Evolutionary conservation across 2,329 filamentous ascomycete genomes (phyloP), one percentile per base, ranked within the genome.

Genomic region (Talaromyces sp.): DNA sequence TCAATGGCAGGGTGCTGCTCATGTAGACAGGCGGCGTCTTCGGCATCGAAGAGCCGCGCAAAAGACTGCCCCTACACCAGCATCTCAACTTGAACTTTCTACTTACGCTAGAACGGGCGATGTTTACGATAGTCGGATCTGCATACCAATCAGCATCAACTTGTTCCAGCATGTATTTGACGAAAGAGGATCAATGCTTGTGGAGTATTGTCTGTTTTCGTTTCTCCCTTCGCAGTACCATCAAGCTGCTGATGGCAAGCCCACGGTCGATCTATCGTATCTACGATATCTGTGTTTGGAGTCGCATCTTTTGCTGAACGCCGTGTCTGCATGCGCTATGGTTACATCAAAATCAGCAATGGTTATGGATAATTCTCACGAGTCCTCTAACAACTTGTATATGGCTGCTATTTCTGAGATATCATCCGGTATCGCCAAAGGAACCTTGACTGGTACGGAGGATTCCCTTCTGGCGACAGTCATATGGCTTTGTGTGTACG

Each of bases 141-240:
- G 19, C 2, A 22, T 61, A 5, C 45, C 45, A 14, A 9, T 9
- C 8, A 13, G 45, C 22, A 52, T 61, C 19, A 43, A 24, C 9
- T 13, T 41, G 9, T 43, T 35, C n/a, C 39, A 56, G 7, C 47
- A 60, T 27, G n/a, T 56, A 19, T 56, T 57, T 16, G 31, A 65
- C 10, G 37, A 54, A 37, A 41, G 37, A 57, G 58, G 22, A 14
- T 33, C 39, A 6, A 24, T 37, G 24, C 58, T 65, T 2, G 31
- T 65, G 24, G 63, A 65, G 16, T 65, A 60, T n/a, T 65, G 63
- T 13, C 19, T 65, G 16, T 39, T 54, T 8, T 60, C 31, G 9
- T 61, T 65, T 31, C 43, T 65, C 11, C 63, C 63, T 45, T 65
- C 63, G 5, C 63, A 65, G 43, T 65, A 65, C 3, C 63, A 65